A percentile compares a stretch with the other conserved stretches of the same genome.
phyloP scores from a whole-genome alignment of 2,329 filamentous ascomycete species.

The Herpotrichia juniperi region DNA sequence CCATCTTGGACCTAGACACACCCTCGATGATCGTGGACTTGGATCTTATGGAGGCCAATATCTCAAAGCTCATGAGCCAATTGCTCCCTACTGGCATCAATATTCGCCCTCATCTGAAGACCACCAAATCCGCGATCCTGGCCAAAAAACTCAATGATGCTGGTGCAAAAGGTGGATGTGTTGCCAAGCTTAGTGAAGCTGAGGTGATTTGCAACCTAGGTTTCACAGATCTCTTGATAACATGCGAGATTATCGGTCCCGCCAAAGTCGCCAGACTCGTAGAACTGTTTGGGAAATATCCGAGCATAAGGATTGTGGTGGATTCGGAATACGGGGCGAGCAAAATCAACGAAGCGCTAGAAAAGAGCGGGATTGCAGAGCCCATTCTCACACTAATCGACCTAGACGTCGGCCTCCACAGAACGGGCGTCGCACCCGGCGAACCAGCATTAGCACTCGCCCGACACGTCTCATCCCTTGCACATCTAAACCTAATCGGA shows the following conservation, averaged over 20 bases:
- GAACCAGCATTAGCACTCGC: constrained; percentile 47
- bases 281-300: constrained; percentile 50
- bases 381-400: constrained; percentile 54
- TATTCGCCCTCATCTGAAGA: constrained; percentile 61
- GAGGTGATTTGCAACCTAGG: constrained; percentile 49
- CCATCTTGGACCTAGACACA: constrained; percentile 56
- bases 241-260: constrained; percentile 57
- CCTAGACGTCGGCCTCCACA: constrained; percentile 58
- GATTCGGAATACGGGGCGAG: constrained; percentile 54
- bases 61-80: constrained; percentile 53
- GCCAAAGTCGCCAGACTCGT: constrained; percentile 56
- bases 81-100: constrained; percentile 54
- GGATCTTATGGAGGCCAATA: constrained; percentile 59
- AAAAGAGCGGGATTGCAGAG: constrained; percentile 41
- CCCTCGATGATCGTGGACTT: constrained; percentile 63
- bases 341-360: constrained; percentile 54
- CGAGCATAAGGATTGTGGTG: constrained; percentile 53
- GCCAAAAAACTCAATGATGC: constrained; percentile 53
- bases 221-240: constrained; percentile 58
- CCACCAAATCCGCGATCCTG: constrained; percentile 57
- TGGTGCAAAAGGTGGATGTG: constrained; percentile 58
- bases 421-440: constrained; percentile 54
- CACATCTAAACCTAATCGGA: constrained; percentile 54
- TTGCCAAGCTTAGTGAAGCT: constrained; percentile 57
- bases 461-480: constrained; percentile 42